Conservation (phyloP, 1,284 basidiomycete species). For the Fomes fomentarius region DNA sequence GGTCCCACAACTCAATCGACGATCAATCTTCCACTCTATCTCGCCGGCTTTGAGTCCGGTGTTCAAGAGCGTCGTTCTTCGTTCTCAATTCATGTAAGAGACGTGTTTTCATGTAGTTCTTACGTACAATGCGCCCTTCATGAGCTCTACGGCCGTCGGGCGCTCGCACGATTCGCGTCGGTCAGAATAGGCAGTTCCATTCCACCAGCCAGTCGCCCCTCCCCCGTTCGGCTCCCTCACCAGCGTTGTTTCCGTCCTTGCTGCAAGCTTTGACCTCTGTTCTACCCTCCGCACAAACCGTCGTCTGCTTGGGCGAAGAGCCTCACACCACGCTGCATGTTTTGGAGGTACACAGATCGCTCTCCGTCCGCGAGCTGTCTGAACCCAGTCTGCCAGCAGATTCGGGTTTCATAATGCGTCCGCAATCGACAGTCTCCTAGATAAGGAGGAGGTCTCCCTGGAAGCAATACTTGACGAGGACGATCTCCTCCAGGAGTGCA, state of each 20-base stretch:
- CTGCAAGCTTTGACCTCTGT: not conserved
- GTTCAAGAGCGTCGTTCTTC: conserved; percentile 14
- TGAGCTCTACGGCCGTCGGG: conserved; percentile 10
- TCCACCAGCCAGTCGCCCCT: conserved; percentile 7
- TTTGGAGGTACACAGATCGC: conserved; percentile 36
- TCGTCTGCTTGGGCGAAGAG: not conserved
- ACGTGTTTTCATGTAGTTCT: conserved; percentile 24
- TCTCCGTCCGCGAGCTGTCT: conserved; percentile 21
- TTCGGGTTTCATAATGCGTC: conserved; percentile 87
- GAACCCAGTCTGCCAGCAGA: conserved; percentile 45
- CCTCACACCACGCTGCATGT: conserved; percentile 28
- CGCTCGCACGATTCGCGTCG: conserved; percentile 24
- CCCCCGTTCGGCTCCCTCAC: not conserved
- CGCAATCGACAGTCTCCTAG: conserved; percentile 79
- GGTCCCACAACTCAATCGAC: conserved; percentile 28
- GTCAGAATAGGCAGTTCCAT: conserved; percentile 26
- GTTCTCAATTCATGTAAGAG: conserved; percentile 14
- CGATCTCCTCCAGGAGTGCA: conserved; percentile 94
- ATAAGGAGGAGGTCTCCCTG: conserved; percentile 82
- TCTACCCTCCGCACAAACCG: not conserved
- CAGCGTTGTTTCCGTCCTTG: not conserved
- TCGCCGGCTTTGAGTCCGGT: conserved; percentile 12
- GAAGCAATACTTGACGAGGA: conserved; percentile 95
- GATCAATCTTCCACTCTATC: conserved; percentile 23
- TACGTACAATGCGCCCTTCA: conserved; percentile 21